Evolutionary conservation across 108 stramenopile species (phyloP).

Genomic region (Aureococcus anophagefferens): DNA sequence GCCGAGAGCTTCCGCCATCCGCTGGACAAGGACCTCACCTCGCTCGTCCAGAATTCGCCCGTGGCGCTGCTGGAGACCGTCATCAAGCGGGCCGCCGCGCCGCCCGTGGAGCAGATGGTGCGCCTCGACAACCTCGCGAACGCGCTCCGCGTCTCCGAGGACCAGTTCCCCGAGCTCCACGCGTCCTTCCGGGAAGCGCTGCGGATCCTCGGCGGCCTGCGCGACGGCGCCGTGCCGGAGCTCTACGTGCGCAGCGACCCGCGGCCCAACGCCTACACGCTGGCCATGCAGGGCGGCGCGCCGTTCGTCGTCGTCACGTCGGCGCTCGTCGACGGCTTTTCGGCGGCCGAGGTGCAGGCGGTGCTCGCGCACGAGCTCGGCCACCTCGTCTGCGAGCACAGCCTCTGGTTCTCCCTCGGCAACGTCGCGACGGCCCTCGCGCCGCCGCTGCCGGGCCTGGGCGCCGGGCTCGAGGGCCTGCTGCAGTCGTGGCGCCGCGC

Average conservation of each 20-base stretch:
- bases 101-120: slow-evolving; percentile 43
- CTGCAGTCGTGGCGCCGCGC: slow-evolving; percentile 54
- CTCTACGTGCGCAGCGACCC: slow-evolving; percentile 45
- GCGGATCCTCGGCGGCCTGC: slow-evolving; percentile 16
- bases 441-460: slow-evolving; percentile 28
- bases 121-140: slow-evolving; percentile 43
- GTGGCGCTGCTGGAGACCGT: slow-evolving; percentile 22
- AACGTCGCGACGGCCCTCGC: slow-evolving; percentile 37
- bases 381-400: slow-evolving; percentile 67
- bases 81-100: slow-evolving; percentile 23
- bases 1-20: slow-evolving; percentile 39
- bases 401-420: slow-evolving; percentile 57
- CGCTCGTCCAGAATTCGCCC: slow-evolving; percentile 26
- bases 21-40: slow-evolving; percentile 37
- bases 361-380: slow-evolving; percentile 65
- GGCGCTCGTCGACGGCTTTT: slow-evolving; percentile 45
- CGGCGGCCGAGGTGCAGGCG: slow-evolving; percentile 48
- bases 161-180: slow-evolving; percentile 41
- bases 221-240: slow-evolving; percentile 34
- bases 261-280: slow-evolving; percentile 52
- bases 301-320: slow-evolving; percentile 52
- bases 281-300: slow-evolving; percentile 38
- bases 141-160: slow-evolving; percentile 35
- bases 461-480: slow-evolving; percentile 25
- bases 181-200: slow-evolving; percentile 31